These are phyloP conservation scores for Blastocrithidia nonstop DNA, from an alignment of 208 protist species.

Conservation along the genomic window DNA sequence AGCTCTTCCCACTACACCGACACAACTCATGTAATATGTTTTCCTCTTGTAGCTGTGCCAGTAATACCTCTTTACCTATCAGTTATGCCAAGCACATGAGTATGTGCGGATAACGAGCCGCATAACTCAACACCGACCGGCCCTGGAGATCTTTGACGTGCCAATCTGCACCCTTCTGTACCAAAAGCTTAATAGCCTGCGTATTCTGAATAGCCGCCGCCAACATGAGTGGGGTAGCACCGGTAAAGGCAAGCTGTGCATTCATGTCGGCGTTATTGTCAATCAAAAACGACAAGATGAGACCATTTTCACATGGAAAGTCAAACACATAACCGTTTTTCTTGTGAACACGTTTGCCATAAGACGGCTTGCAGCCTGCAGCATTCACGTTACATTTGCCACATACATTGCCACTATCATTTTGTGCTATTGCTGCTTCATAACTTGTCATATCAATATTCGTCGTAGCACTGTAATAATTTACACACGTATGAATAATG, in stretches of 20 bases:
- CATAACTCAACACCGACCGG: constrained; percentile 30
- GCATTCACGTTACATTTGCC: too few species aligned
- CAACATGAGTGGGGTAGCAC: constrained; percentile 69
- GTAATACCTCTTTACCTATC: constrained; percentile 19
- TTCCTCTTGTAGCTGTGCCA: constrained; percentile 8
- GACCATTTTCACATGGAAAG: constrained; percentile 17
- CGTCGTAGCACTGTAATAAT: neutral
- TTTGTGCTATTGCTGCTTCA: neutral
- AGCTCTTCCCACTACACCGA: too few species aligned
- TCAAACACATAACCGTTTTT: constrained; percentile 2
- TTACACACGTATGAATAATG: neutral
- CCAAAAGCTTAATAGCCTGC: constrained; percentile 18
- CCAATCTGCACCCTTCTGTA: constrained; percentile 37
- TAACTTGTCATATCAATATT: neutral
- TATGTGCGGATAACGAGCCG: constrained; percentile 26
- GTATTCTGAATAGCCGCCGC: constrained; percentile 33
- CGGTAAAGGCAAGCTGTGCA: constrained; percentile 8
- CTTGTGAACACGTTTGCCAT: neutral
- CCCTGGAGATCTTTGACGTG: constrained; percentile 17
- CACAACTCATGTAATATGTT: constrained; percentile 43
- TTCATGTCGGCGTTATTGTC: constrained; percentile 67
- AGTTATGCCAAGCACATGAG: constrained; percentile 29
- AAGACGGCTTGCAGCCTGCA: too few species aligned
- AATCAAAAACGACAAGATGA: constrained; percentile 53
- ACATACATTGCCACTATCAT: neutral